These are phyloP conservation scores for Saccharum hybrid DNA, from an alignment of 202 grass and related monocot species.

Conservation along the genomic window DNA sequence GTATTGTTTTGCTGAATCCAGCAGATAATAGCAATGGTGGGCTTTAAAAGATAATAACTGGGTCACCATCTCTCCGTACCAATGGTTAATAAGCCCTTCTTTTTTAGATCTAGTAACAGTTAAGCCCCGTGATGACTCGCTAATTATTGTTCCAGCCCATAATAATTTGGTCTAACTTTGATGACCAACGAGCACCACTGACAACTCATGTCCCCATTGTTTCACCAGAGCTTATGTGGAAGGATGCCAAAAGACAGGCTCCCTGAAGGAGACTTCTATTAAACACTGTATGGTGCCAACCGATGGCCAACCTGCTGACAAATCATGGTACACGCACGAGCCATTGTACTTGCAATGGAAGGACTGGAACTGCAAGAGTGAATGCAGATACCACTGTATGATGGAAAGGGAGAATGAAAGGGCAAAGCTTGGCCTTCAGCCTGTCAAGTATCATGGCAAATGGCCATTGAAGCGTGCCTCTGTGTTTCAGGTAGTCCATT, in stretches of 20 bases:
- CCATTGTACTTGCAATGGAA: slow-evolving; percentile 88
- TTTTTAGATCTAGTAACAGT: background rate
- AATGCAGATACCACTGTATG: slow-evolving; percentile 92
- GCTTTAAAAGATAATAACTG: background rate
- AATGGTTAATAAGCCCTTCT: background rate
- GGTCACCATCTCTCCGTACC: background rate
- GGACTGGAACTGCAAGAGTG: slow-evolving; percentile 93
- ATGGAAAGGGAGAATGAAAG: slow-evolving; percentile 84
- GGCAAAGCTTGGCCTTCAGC: slow-evolving; percentile 57
- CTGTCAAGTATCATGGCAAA: slow-evolving; percentile 88
- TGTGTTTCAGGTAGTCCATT: slow-evolving; percentile 85
- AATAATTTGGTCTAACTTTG: background rate
- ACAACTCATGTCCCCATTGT: background rate
- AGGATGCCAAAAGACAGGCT: slow-evolving; percentile 68
- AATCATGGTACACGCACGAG: slow-evolving; percentile 82
- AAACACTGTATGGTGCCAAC: slow-evolving; percentile 66
- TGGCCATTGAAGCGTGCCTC: slow-evolving; percentile 81
- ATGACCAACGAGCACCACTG: background rate
- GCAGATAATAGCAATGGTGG: background rate
- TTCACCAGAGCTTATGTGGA: slow-evolving; percentile 60
- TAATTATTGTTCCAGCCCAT: background rate
- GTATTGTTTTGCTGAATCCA: background rate
- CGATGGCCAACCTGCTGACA: slow-evolving; percentile 49
- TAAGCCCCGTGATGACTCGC: background rate
- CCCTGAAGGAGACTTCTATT: slow-evolving; percentile 61